Evolutionary conservation across 805 yeast species (phyloP).

Genomic region (Candida yuanshanica): DNA sequence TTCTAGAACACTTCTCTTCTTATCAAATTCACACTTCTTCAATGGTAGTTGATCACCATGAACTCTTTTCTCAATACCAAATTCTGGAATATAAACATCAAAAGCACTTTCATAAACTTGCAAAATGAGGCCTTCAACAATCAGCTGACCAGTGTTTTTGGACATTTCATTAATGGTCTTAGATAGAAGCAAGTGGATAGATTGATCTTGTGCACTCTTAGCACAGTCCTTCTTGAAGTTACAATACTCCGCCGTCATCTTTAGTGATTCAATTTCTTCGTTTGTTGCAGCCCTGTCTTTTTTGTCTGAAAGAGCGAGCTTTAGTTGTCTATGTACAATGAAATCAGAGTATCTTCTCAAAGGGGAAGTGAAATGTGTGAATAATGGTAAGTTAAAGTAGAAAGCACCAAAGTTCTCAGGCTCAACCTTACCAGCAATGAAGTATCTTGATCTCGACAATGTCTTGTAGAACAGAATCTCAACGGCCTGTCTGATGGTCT

Average conservation of each 20-base stretch:
- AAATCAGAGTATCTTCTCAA: constrained; percentile 87
- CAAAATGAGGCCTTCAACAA: constrained; percentile 79
- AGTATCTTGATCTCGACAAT: constrained; percentile 80
- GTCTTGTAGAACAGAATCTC: constrained; percentile 79
- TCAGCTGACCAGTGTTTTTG: constrained; percentile 68
- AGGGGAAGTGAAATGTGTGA: constrained; percentile 93
- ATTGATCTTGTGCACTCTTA: constrained; percentile 88
- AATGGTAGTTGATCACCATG: constrained; percentile 97
- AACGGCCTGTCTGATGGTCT: constrained; percentile 59
- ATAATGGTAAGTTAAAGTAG: constrained; percentile 74
- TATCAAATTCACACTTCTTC: constrained; percentile 87
- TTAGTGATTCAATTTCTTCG: constrained; percentile 62
- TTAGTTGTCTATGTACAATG: constrained; percentile 88
- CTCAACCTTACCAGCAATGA: constrained; percentile 82
- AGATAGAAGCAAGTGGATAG: constrained; percentile 77
- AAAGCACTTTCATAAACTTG: constrained; percentile 96
- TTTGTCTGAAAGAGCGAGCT: constrained; percentile 43
- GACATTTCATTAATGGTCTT: constrained; percentile 77
- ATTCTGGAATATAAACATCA: constrained; percentile 86
- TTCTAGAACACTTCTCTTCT: constrained; percentile 59
- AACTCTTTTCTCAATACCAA: constrained; percentile 92
- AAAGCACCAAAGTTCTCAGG: constrained; percentile 75
- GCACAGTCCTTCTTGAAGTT: constrained; percentile 96
- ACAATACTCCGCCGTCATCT: constrained; percentile 85
- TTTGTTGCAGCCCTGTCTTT: constrained; percentile 31